phyloP scores from a whole-genome alignment of 306 rosid genomes.

The Herpetospermum pedunculosum region DNA sequence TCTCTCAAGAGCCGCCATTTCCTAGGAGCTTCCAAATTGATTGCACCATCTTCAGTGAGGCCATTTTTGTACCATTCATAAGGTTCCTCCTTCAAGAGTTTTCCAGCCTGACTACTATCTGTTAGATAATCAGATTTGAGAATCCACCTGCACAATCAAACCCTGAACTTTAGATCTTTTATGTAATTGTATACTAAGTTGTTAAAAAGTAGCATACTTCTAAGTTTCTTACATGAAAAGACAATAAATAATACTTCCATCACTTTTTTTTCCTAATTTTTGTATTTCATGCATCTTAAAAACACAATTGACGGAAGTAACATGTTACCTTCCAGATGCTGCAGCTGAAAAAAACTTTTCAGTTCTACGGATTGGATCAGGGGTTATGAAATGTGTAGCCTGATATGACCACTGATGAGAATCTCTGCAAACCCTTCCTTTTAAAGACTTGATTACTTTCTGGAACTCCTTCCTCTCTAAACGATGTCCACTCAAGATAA shows the following conservation, averaged over 20 bases:
- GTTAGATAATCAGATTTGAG: slow-evolving; percentile 73
- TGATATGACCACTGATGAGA: slow-evolving; percentile 96
- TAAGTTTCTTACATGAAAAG: not conserved
- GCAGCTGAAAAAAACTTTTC: slow-evolving; percentile 91
- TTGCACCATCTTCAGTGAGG: slow-evolving; percentile 75
- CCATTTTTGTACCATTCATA: slow-evolving; percentile 80
- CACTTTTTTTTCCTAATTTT: not conserved
- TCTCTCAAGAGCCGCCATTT: slow-evolving; percentile 78
- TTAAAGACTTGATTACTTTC: slow-evolving; percentile 53
- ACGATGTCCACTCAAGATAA: slow-evolving; percentile 67
- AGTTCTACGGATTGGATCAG: slow-evolving; percentile 71
- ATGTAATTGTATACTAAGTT: not conserved
- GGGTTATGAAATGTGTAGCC: slow-evolving; percentile 79
- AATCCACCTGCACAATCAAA: slow-evolving; percentile 65
- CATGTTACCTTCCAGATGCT: slow-evolving; percentile 80
- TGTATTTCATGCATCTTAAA: not conserved
- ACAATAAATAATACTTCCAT: not conserved
- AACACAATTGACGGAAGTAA: not conserved
- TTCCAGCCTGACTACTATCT: slow-evolving; percentile 58
- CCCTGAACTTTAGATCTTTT: not conserved
- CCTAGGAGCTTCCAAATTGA: slow-evolving; percentile 91
- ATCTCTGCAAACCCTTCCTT: slow-evolving; percentile 71
- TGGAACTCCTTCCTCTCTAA: slow-evolving; percentile 72
- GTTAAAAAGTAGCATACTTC: not conserved
- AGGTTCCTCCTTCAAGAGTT: slow-evolving; percentile 58